Base-by-base conservation (phyloP, 148 eudicot species). In the Amaranthus cruentus region DNA sequence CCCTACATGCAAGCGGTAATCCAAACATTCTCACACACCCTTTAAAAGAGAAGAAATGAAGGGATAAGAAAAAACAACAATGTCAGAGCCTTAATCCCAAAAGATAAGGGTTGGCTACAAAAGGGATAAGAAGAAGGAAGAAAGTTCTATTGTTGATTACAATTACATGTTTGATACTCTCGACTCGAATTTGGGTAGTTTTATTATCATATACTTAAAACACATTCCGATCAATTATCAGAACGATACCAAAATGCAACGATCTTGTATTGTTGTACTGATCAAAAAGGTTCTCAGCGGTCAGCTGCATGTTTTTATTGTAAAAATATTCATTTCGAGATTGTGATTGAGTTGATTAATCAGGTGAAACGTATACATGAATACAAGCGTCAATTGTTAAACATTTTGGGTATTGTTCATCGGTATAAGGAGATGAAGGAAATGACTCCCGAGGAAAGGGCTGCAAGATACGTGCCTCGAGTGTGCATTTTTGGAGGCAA, bases 401-500 rank as follows among this genome's bases (percentile, higher is more conserved):
- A 94, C 78, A 91, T 94, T 69, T 68, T 94, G 83, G 98, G 98
- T 46, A 84, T 91, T 61, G 96, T 91, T 67, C 91, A 94, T 77
- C 93, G 98, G 44, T 94, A 94, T 83, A 94, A 89, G 79, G 83
- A 89, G 84, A 94, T 94, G 98, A 94, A 93, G 82, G 95, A 94
- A 87, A 89, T 91, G 96, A 83, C 76, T 71, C 84, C 84, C 14
- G 84, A 64, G 63, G 91, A 89, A 80, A 85, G 98, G 84, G 71
- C 80, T 77, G 82, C 60, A 4, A 85, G 84, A 65, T 91, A 78
- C 81, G 93, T 84, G 71, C 98, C 98, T 15, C 85, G 98, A 62
- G 97, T 94, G 43, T 94, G 97, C 71, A 89, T 93, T 67, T 93
- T 93, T 88, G 98, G 98, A 62, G 98, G 97, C 77, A 93, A 93